phyloP scores from a whole-genome alignment of 2,329 filamentous ascomycete genomes.

The Chalaropsis ovoidea region DNA sequence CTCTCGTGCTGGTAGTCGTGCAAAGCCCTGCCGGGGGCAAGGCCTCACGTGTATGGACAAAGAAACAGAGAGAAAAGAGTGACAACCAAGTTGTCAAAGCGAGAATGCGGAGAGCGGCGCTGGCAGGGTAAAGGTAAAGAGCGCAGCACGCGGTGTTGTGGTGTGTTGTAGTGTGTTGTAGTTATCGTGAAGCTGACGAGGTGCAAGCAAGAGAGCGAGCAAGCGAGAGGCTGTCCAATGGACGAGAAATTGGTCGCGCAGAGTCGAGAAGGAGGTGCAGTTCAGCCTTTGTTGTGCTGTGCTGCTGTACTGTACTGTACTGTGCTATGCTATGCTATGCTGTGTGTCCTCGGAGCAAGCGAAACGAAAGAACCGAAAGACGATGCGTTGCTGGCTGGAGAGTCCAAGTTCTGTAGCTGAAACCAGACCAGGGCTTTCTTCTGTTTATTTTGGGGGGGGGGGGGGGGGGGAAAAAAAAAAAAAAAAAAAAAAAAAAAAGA shows the following conservation, averaged over 20 bases:
- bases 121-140: background rate
- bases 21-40: constrained; percentile 25
- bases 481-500: background rate
- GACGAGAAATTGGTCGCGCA: constrained; percentile 3
- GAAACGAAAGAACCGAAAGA: constrained; percentile 13
- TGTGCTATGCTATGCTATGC: background rate
- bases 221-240: background rate
- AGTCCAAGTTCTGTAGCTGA: constrained; percentile 2
- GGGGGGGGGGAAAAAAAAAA: background rate
- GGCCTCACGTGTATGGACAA: constrained; percentile 13
- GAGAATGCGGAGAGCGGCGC: background rate
- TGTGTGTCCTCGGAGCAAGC: background rate
- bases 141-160: background rate
- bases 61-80: background rate
- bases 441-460: background rate
- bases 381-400: constrained; percentile 13
- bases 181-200: background rate
- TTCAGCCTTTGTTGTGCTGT: background rate
- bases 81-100: background rate
- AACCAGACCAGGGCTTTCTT: constrained; percentile 2
- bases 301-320: too few relatives aligned
- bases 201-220: background rate
- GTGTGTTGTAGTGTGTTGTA: background rate
- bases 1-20: constrained; percentile 15
- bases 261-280: background rate